Evolutionary conservation across 305 asterid species (phyloP).

Genomic region (Plantago rigida): DNA sequence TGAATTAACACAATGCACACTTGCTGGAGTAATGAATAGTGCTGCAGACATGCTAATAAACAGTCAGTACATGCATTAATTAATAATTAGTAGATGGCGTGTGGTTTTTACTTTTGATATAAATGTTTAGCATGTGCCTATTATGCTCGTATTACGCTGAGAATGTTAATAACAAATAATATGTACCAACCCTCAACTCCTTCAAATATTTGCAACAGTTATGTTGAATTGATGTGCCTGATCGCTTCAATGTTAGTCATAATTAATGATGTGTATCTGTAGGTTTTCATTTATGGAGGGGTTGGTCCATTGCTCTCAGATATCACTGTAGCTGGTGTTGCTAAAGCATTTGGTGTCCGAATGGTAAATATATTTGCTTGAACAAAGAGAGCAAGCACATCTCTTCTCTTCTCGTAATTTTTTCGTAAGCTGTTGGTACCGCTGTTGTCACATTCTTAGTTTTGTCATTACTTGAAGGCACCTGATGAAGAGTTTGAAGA

Average conservation of each 20-base stretch:
- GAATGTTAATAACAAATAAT: no score
- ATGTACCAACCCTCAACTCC: no score
- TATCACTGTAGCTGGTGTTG: slow-evolving; percentile 67
- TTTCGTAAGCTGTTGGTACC: not conserved
- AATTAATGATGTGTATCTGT: slow-evolving; percentile 20
- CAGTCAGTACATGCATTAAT: no score
- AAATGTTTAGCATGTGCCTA: no score
- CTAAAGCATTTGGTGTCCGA: slow-evolving; percentile 59
- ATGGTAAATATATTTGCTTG: slow-evolving; percentile 28
- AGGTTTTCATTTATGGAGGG: slow-evolving; percentile 90
- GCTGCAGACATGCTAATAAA: no score
- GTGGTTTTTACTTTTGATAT: no score
- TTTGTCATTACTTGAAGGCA: slow-evolving; percentile 40
- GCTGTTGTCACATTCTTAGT: slow-evolving; percentile 15
- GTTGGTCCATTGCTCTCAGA: slow-evolving; percentile 82
- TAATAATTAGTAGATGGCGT: no score
- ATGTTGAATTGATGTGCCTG: slow-evolving; percentile 1
- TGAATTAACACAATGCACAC: no score
- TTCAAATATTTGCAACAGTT: no score
- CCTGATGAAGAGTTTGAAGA: slow-evolving; percentile 97
- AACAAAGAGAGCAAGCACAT: no score
- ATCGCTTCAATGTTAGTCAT: not conserved
- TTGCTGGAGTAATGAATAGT: no score
- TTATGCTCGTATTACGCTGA: no score
- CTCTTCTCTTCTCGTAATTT: not conserved